Percentiles rank a stretch among this genome's conserved stretches.
Evolutionary conservation across 495 filamentous ascomycete genomes (phyloP).

Genomic region (Lineolata rhizophorae): DNA sequence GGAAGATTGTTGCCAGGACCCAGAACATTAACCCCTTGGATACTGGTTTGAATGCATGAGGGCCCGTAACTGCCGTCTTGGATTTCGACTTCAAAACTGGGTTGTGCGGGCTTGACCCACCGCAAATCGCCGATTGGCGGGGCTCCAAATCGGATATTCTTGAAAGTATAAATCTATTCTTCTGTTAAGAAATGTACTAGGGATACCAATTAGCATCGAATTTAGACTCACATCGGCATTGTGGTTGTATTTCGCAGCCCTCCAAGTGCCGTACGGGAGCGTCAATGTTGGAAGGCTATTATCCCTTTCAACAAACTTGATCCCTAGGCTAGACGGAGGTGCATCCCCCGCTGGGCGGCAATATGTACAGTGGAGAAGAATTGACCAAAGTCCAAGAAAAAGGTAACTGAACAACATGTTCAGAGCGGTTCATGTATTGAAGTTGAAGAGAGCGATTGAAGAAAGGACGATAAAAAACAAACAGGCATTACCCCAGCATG

Average conservation of each 20-base stretch:
- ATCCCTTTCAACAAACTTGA: no score
- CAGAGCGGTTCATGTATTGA: no score
- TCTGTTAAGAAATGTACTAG: neutral
- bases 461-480: no score
- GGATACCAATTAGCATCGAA: no score
- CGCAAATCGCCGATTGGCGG: conserved; percentile 13
- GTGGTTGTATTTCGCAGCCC: neutral
- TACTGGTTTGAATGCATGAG: neutral
- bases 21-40: neutral
- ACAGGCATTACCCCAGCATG: no score
- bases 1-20: neutral
- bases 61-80: neutral
- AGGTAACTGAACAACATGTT: no score
- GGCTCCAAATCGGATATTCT: neutral
- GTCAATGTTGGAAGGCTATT: no score
- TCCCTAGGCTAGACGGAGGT: no score
- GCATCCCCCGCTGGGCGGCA: no score
- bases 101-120: conserved; percentile 8
- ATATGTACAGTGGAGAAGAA: no score
- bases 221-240: neutral
- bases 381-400: no score
- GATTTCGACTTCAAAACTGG: neutral
- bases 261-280: neutral
- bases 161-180: conserved; percentile 1
- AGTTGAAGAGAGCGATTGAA: no score